phyloP scores from a whole-genome alignment of 352 stramenopile genomes.

The Thalassiosira hispida region DNA sequence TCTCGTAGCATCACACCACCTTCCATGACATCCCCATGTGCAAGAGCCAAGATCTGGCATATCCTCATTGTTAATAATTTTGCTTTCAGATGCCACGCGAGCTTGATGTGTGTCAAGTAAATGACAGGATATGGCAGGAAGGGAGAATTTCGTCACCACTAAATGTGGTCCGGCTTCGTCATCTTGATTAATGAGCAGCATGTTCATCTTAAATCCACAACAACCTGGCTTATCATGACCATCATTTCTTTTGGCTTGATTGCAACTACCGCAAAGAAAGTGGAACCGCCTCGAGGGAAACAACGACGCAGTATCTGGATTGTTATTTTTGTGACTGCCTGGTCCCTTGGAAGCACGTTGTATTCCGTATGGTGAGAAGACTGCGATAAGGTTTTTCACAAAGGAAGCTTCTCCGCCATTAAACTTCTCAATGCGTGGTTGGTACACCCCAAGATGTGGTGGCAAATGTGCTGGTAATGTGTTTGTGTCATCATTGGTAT shows the following conservation, averaged over 20 bases:
- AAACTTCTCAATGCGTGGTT: too few relatives aligned
- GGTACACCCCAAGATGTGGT: too few relatives aligned
- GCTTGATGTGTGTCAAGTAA: not conserved
- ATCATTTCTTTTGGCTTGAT: not conserved
- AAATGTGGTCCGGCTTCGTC: constrained; percentile 11
- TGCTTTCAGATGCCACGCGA: not conserved
- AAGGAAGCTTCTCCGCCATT: too few relatives aligned
- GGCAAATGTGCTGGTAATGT: too few relatives aligned
- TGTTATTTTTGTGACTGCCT: too few relatives aligned
- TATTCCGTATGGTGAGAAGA: too few relatives aligned
- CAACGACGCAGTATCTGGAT: too few relatives aligned
- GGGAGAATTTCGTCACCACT: constrained; percentile 8
- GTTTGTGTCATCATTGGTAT: too few relatives aligned
- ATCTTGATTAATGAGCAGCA: not conserved
- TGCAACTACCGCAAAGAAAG: constrained; percentile 9
- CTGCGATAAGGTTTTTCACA: too few relatives aligned
- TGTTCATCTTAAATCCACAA: not conserved
- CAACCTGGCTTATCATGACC: not conserved
- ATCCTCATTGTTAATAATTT: constrained; percentile 13
- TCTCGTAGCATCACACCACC: constrained; percentile 17
- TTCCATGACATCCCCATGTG: not conserved
- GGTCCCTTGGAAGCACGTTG: too few relatives aligned
- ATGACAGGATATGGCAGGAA: constrained; percentile 11
- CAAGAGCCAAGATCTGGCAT: not conserved
- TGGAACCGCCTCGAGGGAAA: not conserved